Percentiles rank a stretch among this genome's conserved stretches.
phyloP scores from a whole-genome alignment of 768 basidiomycete species.

The Sarcodon aspratus region DNA sequence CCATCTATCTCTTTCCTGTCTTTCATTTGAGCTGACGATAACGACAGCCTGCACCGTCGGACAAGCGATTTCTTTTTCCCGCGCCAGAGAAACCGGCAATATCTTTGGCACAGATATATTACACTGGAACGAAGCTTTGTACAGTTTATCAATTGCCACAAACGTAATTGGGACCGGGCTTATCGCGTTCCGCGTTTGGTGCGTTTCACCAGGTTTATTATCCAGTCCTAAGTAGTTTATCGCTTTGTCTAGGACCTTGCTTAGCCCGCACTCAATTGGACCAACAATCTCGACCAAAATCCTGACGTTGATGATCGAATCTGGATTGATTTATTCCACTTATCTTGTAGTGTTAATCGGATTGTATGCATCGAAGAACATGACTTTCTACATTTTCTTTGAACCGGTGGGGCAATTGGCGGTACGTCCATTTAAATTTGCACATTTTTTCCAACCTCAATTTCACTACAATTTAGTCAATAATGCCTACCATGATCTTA shows the following conservation, averaged over 20 bases:
- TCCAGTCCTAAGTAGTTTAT: too few species aligned
- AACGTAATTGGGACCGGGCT: slow-evolving; percentile 21
- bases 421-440: slow-evolving; percentile 5
- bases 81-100: slow-evolving; percentile 15
- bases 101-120: slow-evolving; percentile 18
- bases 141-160: slow-evolving; percentile 20
- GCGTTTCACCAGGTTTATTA: not conserved
- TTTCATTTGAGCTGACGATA: not conserved
- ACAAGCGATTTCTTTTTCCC: slow-evolving; percentile 18
- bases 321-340: slow-evolving; percentile 19
- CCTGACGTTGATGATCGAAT: slow-evolving; percentile 19
- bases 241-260: too few species aligned
- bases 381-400: slow-evolving; percentile 23
- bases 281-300: slow-evolving; percentile 1
- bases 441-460: too few species aligned
- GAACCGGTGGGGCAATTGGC: slow-evolving; percentile 23
- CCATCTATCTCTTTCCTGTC: not conserved
- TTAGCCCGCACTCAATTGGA: too few species aligned
- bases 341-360: slow-evolving; percentile 20
- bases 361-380: slow-evolving; percentile 20
- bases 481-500: too few species aligned
- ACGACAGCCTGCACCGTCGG: slow-evolving; percentile 18
- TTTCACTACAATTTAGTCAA: too few species aligned
- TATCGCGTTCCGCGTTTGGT: slow-evolving; percentile 22
- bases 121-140: slow-evolving; percentile 23